phyloP scores from a whole-genome alignment of 805 yeast species.

The Monosporozyma unispora region DNA sequence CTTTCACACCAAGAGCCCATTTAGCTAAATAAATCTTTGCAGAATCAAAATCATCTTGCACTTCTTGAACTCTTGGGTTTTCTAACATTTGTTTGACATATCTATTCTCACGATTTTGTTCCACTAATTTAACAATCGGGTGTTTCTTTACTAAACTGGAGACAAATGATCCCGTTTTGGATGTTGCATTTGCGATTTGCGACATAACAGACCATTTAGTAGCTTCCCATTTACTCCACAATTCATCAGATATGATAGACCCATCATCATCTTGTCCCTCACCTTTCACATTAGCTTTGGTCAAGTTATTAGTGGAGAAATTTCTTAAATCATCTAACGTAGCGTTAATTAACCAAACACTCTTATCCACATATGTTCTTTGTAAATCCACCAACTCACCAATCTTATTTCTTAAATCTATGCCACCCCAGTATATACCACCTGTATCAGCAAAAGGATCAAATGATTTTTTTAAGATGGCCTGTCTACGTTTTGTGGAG shows the following conservation, averaged over 20 bases:
- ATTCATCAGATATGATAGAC: background rate
- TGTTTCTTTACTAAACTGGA: conserved; percentile 19
- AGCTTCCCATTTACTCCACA: conserved; percentile 23
- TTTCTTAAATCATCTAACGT: conserved; percentile 38
- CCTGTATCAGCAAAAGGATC: conserved; percentile 58
- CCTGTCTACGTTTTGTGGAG: conserved; percentile 57
- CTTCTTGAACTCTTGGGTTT: conserved; percentile 70
- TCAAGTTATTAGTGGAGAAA: conserved; percentile 12
- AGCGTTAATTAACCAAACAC: conserved; percentile 72
- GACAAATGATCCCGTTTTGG: conserved; percentile 25
- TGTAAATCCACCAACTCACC: conserved; percentile 51
- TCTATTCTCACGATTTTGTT: conserved; percentile 37
- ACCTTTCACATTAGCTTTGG: background rate
- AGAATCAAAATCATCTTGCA: conserved; percentile 83
- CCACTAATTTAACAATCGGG: conserved; percentile 24
- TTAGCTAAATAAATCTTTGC: conserved; percentile 89
- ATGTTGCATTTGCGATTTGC: conserved; percentile 70
- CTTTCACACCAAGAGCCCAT: conserved; percentile 93
- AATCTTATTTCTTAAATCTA: conserved; percentile 54
- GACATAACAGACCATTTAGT: conserved; percentile 86
- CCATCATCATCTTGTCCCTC: background rate
- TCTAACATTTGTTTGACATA: conserved; percentile 45
- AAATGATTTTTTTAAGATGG: conserved; percentile 51
- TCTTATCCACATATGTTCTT: conserved; percentile 60
- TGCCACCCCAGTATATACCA: conserved; percentile 86